These are phyloP conservation scores for Phytophthora cryptogea DNA, from an alignment of 352 stramenopile species.

Conservation along the genomic window DNA sequence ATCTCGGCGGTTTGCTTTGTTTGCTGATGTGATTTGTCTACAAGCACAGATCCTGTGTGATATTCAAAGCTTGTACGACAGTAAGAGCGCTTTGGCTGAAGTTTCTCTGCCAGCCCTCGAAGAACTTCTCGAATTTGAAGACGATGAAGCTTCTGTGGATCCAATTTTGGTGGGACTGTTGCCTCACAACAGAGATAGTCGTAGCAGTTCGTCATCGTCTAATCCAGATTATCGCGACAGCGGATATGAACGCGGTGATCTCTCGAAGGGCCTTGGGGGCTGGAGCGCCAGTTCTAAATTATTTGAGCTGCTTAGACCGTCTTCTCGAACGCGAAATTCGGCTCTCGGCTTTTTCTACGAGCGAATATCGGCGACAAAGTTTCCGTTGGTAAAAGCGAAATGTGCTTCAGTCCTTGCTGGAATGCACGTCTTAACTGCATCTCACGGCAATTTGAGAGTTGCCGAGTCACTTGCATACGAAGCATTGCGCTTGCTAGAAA, in stretches of 20 bases:
- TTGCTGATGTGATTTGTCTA: slow-evolving; percentile 57
- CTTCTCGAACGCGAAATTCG: slow-evolving; percentile 39
- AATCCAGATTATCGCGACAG: slow-evolving; percentile 39
- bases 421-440: slow-evolving; percentile 53
- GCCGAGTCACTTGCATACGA: slow-evolving; percentile 80
- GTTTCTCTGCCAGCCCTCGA: slow-evolving; percentile 65
- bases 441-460: slow-evolving; percentile 52
- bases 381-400: slow-evolving; percentile 78
- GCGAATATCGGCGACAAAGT: slow-evolving; percentile 42
- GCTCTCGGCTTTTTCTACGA: slow-evolving; percentile 68
- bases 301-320: slow-evolving; percentile 58
- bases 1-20: slow-evolving; percentile 47
- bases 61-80: slow-evolving; percentile 78
- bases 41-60: slow-evolving; percentile 79
- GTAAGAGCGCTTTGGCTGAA: slow-evolving; percentile 73
- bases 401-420: slow-evolving; percentile 64
- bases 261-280: slow-evolving; percentile 48
- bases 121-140: slow-evolving; percentile 80
- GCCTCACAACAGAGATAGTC: slow-evolving; percentile 37
- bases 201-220: slow-evolving; percentile 44
- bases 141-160: slow-evolving; percentile 68
- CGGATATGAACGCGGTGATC: slow-evolving; percentile 40
- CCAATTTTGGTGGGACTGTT: slow-evolving; percentile 47
- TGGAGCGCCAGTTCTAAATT: slow-evolving; percentile 51
- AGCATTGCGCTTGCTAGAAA: slow-evolving; percentile 71